Evolutionary conservation across 2,329 filamentous ascomycete genomes (phyloP).

Genomic region (Cladophialophora yegresii): DNA sequence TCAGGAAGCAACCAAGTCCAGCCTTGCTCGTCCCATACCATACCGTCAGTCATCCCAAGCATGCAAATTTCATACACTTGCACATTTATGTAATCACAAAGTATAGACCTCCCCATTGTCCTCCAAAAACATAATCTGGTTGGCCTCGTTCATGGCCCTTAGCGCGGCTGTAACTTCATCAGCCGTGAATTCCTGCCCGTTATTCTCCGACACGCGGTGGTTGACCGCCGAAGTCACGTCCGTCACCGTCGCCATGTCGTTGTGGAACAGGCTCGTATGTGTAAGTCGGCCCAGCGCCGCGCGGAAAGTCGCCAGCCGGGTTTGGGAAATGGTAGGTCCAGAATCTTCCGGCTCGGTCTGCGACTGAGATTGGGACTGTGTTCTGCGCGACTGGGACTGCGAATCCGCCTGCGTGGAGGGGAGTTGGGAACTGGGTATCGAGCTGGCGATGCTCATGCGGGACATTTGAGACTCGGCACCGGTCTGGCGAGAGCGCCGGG

Average conservation of each 20-base stretch:
- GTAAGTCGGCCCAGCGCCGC: constrained; percentile 79
- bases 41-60: too few relatives aligned
- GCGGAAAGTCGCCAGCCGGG: constrained; percentile 72
- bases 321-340: constrained; percentile 70
- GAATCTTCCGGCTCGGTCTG: constrained; percentile 67
- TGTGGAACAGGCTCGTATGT: constrained; percentile 77
- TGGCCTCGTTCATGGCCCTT: constrained; percentile 74
- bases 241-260: constrained; percentile 77
- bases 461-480: constrained; percentile 44
- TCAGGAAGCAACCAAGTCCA: too few relatives aligned
- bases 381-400: constrained; percentile 43
- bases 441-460: constrained; percentile 70
- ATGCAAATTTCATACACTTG: too few relatives aligned
- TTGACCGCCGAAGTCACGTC: constrained; percentile 80
- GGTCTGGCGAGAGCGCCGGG: constrained; percentile 44
- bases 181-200: constrained; percentile 64
- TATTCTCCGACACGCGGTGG: constrained; percentile 54
- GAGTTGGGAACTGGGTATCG: constrained; percentile 75
- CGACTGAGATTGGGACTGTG: constrained; percentile 51
- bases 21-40: too few relatives aligned
- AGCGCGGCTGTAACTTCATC: constrained; percentile 76
- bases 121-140: constrained; percentile 77
- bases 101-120: constrained; percentile 35
- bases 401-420: constrained; percentile 42
- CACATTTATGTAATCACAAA: constrained; percentile 32